Conservation (phyloP, 2,329 filamentous ascomycete genomes). For the Colletotrichum sidae region DNA sequence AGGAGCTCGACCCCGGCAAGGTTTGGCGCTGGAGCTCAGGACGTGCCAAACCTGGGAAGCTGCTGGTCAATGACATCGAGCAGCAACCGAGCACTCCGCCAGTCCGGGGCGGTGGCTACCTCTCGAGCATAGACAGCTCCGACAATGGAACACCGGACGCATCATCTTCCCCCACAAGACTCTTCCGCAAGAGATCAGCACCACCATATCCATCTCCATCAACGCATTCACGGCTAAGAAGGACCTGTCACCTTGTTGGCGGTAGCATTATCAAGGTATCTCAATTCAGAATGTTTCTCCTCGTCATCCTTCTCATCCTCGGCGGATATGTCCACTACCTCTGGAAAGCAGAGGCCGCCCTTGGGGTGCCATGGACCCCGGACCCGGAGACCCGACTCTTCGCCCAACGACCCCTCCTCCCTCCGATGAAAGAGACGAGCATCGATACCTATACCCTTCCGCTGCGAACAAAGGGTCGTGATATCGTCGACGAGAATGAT, state of each 20-base stretch:
- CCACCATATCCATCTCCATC: constrained; percentile 2
- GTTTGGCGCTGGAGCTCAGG: constrained; percentile 36
- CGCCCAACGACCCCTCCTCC: constrained; percentile 59
- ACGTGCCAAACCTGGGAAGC: constrained; percentile 29
- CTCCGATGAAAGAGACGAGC: constrained; percentile 54
- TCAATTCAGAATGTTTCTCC: constrained; percentile 50
- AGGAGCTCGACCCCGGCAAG: constrained; percentile 28
- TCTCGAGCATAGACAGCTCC: constrained; percentile 35
- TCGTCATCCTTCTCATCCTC: constrained; percentile 50
- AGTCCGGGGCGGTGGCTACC: constrained; percentile 35
- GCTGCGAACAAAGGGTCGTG: constrained; percentile 67
- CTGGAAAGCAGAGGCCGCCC: constrained; percentile 57
- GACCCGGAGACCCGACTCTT: constrained; percentile 60
- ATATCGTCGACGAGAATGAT: constrained; percentile 69
- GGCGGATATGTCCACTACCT: constrained; percentile 54
- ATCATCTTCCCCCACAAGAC: constrained; percentile 17
- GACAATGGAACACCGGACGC: constrained; percentile 10
- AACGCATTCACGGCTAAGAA: constrained; percentile 9
- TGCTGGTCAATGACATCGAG: constrained; percentile 36
- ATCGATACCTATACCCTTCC: constrained; percentile 66
- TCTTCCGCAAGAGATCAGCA: constrained; percentile 28
- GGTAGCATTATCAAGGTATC: constrained; percentile 25
- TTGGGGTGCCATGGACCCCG: constrained; percentile 61
- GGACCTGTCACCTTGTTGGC: constrained; percentile 18
- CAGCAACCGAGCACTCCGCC: constrained; percentile 34